phyloP scores from a whole-genome alignment of 1,139 yeast species.

The Kodamaea plutei region DNA sequence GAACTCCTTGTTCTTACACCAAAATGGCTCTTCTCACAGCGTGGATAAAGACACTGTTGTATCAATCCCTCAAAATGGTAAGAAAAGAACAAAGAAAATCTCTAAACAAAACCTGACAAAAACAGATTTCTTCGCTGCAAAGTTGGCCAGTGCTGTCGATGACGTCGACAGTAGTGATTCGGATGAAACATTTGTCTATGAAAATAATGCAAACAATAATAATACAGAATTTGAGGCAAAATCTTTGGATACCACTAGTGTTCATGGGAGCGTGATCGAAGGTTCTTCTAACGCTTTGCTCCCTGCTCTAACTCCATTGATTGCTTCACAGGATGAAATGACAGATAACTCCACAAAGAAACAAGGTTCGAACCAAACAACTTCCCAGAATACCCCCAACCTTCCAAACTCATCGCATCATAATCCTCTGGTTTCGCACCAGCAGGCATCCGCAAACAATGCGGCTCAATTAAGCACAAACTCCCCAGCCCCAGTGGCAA shows the following conservation, averaged over 20 bases:
- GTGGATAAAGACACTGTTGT: slow-evolving; percentile 4
- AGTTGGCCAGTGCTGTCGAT: slow-evolving; percentile 88
- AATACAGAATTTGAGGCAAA: slow-evolving; percentile 2
- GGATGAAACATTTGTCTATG: slow-evolving; percentile 93
- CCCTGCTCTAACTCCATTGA: slow-evolving; percentile 1
- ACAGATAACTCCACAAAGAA: neutral
- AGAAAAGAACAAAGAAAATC: slow-evolving; percentile 12
- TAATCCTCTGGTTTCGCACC: no score
- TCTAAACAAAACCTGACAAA: slow-evolving; percentile 43
- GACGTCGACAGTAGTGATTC: slow-evolving; percentile 83
- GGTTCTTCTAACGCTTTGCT: neutral
- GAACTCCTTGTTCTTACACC: slow-evolving; percentile 4
- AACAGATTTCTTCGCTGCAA: slow-evolving; percentile 93
- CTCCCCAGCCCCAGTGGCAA: slow-evolving; percentile 1
- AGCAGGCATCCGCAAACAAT: no score
- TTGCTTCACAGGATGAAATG: neutral
- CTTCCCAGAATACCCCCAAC: neutral
- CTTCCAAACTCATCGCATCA: neutral
- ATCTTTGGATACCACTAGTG: slow-evolving; percentile 2
- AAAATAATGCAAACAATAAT: slow-evolving; percentile 19
- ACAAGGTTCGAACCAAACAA: no score
- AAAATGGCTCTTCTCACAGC: slow-evolving; percentile 6
- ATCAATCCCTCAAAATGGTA: neutral
- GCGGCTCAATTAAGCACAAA: neutral
- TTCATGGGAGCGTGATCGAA: slow-evolving; percentile 3